Evolutionary conservation across 2,329 filamentous ascomycete species (phyloP).

Genomic region (Exserohilum turcica): DNA sequence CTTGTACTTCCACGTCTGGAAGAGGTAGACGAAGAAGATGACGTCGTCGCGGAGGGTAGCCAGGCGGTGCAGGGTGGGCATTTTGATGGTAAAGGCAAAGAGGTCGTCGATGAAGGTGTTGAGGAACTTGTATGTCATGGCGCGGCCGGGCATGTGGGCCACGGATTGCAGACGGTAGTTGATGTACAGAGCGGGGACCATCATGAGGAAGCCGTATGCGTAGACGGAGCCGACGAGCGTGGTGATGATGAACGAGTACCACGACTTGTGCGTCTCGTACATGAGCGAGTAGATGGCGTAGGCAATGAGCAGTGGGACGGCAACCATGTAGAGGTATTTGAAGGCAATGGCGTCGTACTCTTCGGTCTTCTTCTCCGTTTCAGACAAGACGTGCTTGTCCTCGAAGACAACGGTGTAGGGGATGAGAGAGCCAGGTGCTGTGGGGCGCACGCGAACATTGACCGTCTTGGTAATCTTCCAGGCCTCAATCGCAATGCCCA

Average conservation of each 20-base stretch:
- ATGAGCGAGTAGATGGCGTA: conserved; percentile 90
- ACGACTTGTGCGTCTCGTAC: conserved; percentile 95
- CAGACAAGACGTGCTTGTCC: conserved; percentile 94
- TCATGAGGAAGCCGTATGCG: conserved; percentile 98
- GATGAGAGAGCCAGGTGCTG: conserved; percentile 69
- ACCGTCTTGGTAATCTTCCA: conserved; percentile 99
- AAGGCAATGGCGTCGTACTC: conserved; percentile 98
- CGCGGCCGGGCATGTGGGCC: conserved; percentile 94
- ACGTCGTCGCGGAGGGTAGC: conserved; percentile 93
- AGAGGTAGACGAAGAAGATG: conserved; percentile 97
- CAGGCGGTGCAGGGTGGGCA: conserved; percentile 90
- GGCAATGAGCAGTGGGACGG: conserved; percentile 83
- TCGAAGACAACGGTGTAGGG: conserved; percentile 86
- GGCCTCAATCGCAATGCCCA: conserved; percentile 76
- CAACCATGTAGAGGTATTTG: conserved; percentile 92
- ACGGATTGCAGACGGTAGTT: conserved; percentile 93
- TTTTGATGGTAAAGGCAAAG: conserved; percentile 99
- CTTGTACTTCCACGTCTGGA: conserved; percentile 92
- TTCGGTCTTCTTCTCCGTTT: conserved; percentile 96
- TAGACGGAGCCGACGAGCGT: conserved; percentile 96
- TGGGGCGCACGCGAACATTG: conserved; percentile 78
- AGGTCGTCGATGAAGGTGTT: conserved; percentile 99
- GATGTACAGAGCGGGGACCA: conserved; percentile 97
- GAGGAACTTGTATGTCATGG: conserved; percentile 97
- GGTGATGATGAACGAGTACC: conserved; percentile 95